Percentiles rank a stretch among this genome's conserved stretches.
These are phyloP conservation scores for Agrocybe pediades DNA, from an alignment of 768 basidiomycete genomes.

Conservation along the genomic window DNA sequence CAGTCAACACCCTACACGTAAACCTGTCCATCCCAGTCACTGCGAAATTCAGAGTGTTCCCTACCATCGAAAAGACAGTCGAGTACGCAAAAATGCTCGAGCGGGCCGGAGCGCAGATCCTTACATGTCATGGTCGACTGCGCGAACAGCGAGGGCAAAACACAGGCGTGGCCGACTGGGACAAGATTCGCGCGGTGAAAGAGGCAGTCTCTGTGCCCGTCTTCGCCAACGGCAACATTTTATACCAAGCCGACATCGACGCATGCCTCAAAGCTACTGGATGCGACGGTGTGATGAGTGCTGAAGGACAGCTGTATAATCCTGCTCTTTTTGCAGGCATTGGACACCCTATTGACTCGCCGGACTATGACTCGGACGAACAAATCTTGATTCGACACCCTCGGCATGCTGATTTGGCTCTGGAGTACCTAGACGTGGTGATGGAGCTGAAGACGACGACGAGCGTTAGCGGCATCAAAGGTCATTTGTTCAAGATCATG, in stretches of 20 bases:
- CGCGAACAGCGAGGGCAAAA: slow-evolving; percentile 91
- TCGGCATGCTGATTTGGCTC: slow-evolving; percentile 65
- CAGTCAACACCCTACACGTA: slow-evolving; percentile 84
- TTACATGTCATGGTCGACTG: slow-evolving; percentile 91
- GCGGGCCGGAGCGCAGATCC: slow-evolving; percentile 90
- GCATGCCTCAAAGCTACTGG: slow-evolving; percentile 83
- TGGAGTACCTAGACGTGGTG: slow-evolving; percentile 88
- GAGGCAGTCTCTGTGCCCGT: slow-evolving; percentile 89
- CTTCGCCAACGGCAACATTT: slow-evolving; percentile 95
- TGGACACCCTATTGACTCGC: slow-evolving; percentile 18
- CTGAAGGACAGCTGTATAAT: slow-evolving; percentile 94
- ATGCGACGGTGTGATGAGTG: slow-evolving; percentile 92
- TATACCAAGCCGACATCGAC: slow-evolving; percentile 82
- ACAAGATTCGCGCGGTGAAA: slow-evolving; percentile 89
- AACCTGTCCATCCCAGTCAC: slow-evolving; percentile 92
- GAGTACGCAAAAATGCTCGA: slow-evolving; percentile 97
- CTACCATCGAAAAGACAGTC: slow-evolving; percentile 83
- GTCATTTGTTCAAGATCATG: slow-evolving; percentile 92
- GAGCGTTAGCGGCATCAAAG: slow-evolving; percentile 75
- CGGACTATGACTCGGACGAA: slow-evolving; percentile 29
- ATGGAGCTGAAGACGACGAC: slow-evolving; percentile 70
- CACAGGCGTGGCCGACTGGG: slow-evolving; percentile 86
- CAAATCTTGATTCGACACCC: slow-evolving; percentile 50
- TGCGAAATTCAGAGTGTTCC: slow-evolving; percentile 93
- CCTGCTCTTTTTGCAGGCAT: slow-evolving; percentile 69